Evolutionary conservation across 345 rosid genomes (phyloP).

Genomic region (Psidium friedrichsthalianum): DNA sequence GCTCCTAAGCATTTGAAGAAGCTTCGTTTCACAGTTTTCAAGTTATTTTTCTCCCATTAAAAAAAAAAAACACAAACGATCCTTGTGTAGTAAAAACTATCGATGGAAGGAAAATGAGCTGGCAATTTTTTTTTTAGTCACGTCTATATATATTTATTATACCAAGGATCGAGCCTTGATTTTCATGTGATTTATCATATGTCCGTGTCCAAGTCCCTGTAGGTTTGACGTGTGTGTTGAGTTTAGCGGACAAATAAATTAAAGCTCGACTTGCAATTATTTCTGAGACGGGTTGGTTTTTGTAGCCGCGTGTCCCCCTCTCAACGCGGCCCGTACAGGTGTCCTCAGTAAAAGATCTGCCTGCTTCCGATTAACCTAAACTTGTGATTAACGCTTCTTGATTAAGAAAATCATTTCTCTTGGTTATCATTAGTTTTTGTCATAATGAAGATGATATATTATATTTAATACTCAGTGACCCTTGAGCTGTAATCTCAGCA

Average conservation of each 20-base stretch:
- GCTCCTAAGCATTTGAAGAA: background rate
- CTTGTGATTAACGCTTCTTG: background rate
- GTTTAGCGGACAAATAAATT: accelerated
- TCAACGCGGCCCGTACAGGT: background rate
- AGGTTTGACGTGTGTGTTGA: accelerated
- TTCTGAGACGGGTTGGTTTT: accelerated
- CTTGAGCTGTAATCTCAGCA: background rate
- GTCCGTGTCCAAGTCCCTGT: accelerated
- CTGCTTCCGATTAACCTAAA: background rate
- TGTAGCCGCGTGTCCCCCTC: background rate
- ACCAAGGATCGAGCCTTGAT: background rate
- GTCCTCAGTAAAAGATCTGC: background rate
- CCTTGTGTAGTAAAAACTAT: background rate
- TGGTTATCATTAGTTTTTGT: background rate
- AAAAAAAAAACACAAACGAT: no score
- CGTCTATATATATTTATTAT: no score
- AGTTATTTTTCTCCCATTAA: no score
- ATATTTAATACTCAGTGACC: background rate
- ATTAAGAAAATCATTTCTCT: background rate
- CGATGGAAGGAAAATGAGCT: background rate
- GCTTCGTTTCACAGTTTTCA: no score
- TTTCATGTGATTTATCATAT: background rate
- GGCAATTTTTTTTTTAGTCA: background rate
- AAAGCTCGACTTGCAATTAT: background rate
- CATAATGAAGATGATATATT: background rate